These are phyloP conservation scores for Poteriospumella lacustris DNA, from an alignment of 108 stramenopile genomes.

Conservation along the genomic window DNA sequence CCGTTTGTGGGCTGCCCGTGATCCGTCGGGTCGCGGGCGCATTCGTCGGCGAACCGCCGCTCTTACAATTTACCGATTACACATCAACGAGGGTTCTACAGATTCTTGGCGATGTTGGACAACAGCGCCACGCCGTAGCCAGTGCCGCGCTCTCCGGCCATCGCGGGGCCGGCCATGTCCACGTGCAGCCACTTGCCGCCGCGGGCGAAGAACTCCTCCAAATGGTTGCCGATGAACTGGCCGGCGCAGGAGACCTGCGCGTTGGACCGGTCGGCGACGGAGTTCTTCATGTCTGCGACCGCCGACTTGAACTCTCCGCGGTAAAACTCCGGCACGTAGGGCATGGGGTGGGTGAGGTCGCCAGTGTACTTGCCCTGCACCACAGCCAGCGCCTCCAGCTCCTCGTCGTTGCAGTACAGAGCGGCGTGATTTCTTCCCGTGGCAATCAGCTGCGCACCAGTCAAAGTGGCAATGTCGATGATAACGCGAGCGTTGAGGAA, in stretches of 20 bases:
- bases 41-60: too few relatives aligned
- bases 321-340: slow-evolving; percentile 71
- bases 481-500: slow-evolving; percentile 55
- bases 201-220: slow-evolving; percentile 47
- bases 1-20: too few relatives aligned
- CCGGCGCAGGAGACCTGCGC: slow-evolving; percentile 80
- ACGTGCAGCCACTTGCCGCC: slow-evolving; percentile 74
- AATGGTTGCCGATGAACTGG: slow-evolving; percentile 76
- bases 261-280: slow-evolving; percentile 70
- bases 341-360: slow-evolving; percentile 68
- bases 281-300: slow-evolving; percentile 39
- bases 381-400: slow-evolving; percentile 56
- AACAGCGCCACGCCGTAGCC: slow-evolving; percentile 81
- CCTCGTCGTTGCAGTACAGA: slow-evolving; percentile 63
- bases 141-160: slow-evolving; percentile 69
- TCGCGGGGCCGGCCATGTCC: slow-evolving; percentile 74
- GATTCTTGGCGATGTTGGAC: slow-evolving; percentile 22
- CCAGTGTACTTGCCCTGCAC: slow-evolving; percentile 51
- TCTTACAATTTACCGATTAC: too few relatives aligned
- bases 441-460: slow-evolving; percentile 72
- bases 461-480: slow-evolving; percentile 81
- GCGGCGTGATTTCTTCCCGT: slow-evolving; percentile 76
- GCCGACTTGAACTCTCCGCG: slow-evolving; percentile 67
- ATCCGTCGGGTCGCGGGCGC: too few relatives aligned
- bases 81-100: too few relatives aligned